phyloP scores from a whole-genome alignment of 1,139 yeast species.

The Candida gigantensis region DNA sequence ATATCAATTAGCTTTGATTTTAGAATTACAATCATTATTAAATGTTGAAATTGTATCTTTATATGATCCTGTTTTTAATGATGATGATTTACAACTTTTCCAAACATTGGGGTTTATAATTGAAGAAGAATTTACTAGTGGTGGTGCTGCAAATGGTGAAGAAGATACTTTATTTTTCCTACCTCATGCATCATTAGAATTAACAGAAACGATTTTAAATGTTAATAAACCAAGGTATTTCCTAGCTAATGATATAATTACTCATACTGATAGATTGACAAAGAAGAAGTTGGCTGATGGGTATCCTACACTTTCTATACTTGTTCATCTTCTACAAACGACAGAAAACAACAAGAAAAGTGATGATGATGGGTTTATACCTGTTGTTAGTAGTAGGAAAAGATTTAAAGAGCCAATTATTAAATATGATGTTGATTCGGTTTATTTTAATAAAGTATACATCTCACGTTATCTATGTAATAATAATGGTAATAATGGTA shows the following conservation, averaged over 20 bases:
- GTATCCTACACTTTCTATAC: slow-evolving; percentile 43
- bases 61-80: slow-evolving; percentile 65
- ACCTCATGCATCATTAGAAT: slow-evolving; percentile 72
- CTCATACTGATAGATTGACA: slow-evolving; percentile 55
- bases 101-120: slow-evolving; percentile 18
- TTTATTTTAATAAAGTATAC: slow-evolving; percentile 32
- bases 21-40: slow-evolving; percentile 33
- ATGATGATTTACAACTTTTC: slow-evolving; percentile 41
- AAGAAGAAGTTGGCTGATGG: slow-evolving; percentile 38
- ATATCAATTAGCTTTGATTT: slow-evolving; percentile 62
- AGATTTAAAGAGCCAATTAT: slow-evolving; percentile 34
- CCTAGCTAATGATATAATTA: slow-evolving; percentile 50
- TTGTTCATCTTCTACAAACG: slow-evolving; percentile 35
- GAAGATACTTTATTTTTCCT: slow-evolving; percentile 53
- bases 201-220: slow-evolving; percentile 50
- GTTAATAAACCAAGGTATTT: slow-evolving; percentile 32
- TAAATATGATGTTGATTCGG: slow-evolving; percentile 33
- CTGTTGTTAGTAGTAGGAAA: slow-evolving; percentile 24
- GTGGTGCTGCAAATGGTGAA: too few species aligned
- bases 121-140: slow-evolving; percentile 22
- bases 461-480: slow-evolving; percentile 19
- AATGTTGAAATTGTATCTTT: slow-evolving; percentile 39
- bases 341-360: too few species aligned
- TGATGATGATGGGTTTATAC: slow-evolving; percentile 35
- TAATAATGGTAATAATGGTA: too few species aligned